Percentiles rank a stretch among this genome's conserved stretches.
phyloP scores from a whole-genome alignment of 2,329 filamentous ascomycete species.

The Diaporthe caulivora region DNA sequence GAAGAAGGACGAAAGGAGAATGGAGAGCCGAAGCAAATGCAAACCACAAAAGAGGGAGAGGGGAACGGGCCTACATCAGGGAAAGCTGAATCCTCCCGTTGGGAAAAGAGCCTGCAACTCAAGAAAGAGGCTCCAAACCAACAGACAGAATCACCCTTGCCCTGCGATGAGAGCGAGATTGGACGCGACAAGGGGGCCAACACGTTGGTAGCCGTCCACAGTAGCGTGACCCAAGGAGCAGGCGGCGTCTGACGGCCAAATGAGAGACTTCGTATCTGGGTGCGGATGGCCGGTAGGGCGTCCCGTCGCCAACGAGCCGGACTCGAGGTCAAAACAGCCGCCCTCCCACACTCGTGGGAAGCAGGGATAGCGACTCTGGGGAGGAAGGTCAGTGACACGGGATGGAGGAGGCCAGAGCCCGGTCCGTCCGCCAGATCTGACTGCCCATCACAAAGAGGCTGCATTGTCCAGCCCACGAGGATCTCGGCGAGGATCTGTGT shows the following conservation, averaged over 20 bases:
- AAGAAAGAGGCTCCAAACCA: conserved; percentile 7
- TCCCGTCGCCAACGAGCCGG: neutral
- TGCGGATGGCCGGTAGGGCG: neutral
- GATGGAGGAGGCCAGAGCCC: neutral
- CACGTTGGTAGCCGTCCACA: neutral
- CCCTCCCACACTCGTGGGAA: neutral
- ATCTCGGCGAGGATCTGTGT: conserved; percentile 5
- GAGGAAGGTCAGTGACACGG: neutral
- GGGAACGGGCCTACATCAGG: conserved; percentile 6
- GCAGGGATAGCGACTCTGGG: neutral
- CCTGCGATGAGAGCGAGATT: conserved; percentile 8
- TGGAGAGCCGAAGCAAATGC: neutral
- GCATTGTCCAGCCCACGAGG: neutral
- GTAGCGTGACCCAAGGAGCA: conserved; percentile 14
- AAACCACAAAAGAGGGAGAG: neutral
- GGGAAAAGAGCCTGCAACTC: neutral
- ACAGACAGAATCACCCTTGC: conserved; percentile 15
- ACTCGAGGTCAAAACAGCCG: neutral
- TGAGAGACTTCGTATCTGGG: conserved; percentile 25
- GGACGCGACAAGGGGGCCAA: conserved; percentile 19
- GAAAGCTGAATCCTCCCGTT: conserved; percentile 5
- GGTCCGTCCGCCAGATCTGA: neutral
- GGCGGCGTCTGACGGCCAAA: conserved; percentile 17
- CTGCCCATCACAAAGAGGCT: neutral
- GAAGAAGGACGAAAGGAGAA: neutral